A percentile compares a stretch with the other conserved stretches of the same genome.
These are phyloP conservation scores for Chaetomiaceae sp. DNA, from an alignment of 2,329 filamentous ascomycete species.

Conservation along the genomic window DNA sequence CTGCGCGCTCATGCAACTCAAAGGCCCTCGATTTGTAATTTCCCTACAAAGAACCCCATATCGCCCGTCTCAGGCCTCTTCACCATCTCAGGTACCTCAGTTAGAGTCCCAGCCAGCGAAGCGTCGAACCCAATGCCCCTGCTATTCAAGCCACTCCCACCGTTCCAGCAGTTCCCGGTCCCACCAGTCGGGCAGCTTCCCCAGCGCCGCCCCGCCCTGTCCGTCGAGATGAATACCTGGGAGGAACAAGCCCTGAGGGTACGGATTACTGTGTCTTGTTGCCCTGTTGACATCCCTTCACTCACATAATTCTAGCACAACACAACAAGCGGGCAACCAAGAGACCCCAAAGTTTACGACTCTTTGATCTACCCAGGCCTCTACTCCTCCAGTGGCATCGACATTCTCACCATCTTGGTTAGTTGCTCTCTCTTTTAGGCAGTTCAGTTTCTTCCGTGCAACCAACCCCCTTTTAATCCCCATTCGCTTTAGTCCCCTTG, in stretches of 20 bases:
- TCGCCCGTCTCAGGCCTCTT: too few species aligned
- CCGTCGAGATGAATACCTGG: constrained; percentile 10
- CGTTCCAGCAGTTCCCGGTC: not conserved
- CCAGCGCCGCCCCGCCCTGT: constrained; percentile 1
- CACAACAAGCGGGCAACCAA: not conserved
- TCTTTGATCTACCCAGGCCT: constrained; percentile 52
- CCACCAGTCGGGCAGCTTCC: not conserved
- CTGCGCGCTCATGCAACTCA: too few species aligned
- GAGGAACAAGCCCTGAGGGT: constrained; percentile 14
- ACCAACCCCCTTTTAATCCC: too few species aligned
- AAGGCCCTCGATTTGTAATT: too few species aligned
- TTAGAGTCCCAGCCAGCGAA: too few species aligned
- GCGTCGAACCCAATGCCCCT: not conserved
- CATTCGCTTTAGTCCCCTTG: too few species aligned
- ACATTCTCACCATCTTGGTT: constrained; percentile 53
- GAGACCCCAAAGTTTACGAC: constrained; percentile 30
- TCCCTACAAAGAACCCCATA: too few species aligned
- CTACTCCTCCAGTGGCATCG: constrained; percentile 50
- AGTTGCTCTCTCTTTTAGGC: constrained; percentile 23
- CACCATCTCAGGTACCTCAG: too few species aligned
- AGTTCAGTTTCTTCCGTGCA: too few species aligned
- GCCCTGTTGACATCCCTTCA: not conserved
- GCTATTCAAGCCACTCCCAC: not conserved
- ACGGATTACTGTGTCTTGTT: not conserved
- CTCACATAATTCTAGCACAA: not conserved